Percentiles rank a stretch among this genome's conserved stretches.
These are phyloP conservation scores for Penicillium riverlandense DNA, from an alignment of 495 filamentous ascomycete species.

Conservation along the genomic window DNA sequence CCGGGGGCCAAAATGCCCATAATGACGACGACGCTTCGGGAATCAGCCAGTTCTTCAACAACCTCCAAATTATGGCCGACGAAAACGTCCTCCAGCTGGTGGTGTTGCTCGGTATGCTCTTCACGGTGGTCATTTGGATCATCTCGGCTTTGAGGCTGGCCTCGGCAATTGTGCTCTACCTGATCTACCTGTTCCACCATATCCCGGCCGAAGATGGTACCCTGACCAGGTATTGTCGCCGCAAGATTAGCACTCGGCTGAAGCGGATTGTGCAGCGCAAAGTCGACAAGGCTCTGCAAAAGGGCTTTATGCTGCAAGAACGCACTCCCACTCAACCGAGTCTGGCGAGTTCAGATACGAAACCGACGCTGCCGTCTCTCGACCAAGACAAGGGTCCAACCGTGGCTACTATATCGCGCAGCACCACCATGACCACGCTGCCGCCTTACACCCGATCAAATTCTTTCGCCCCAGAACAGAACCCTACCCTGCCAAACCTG, in stretches of 20 bases:
- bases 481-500: constrained; percentile 17
- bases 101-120: constrained; percentile 81
- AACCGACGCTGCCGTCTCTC: constrained; percentile 61
- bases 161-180: constrained; percentile 65
- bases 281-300: constrained; percentile 76
- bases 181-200: constrained; percentile 83
- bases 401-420: constrained; percentile 55
- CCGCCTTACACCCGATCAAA: constrained; percentile 52
- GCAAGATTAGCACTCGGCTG: constrained; percentile 79
- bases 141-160: constrained; percentile 70
- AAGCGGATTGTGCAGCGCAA: constrained; percentile 73
- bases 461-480: constrained; percentile 17
- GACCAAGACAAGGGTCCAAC: constrained; percentile 49
- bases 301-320: constrained; percentile 58
- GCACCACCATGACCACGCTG: constrained; percentile 60
- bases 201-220: constrained; percentile 74
- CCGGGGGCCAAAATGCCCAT: constrained; percentile 46
- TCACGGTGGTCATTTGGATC: constrained; percentile 85
- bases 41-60: constrained; percentile 63
- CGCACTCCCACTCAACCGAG: constrained; percentile 44
- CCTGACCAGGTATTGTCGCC: constrained; percentile 74
- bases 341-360: constrained; percentile 45
- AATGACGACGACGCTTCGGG: constrained; percentile 42
- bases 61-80: constrained; percentile 61
- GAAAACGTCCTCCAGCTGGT: constrained; percentile 69